Conservation (phyloP, 345 rosid species). For the Hirschfeldia incana region DNA sequence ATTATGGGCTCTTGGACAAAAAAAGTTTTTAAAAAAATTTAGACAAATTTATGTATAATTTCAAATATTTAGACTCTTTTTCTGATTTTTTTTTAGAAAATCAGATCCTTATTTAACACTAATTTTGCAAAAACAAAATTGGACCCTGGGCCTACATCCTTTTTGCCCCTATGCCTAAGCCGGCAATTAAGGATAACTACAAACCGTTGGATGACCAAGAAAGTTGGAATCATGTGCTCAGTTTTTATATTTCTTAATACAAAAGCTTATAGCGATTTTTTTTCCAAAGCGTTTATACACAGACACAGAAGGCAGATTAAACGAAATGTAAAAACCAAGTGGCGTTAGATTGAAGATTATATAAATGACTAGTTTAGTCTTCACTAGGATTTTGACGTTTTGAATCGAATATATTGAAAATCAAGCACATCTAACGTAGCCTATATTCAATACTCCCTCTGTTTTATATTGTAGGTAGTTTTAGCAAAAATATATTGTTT, state of each 20-base stretch:
- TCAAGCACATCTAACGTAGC: neutral
- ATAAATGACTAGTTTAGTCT: neutral
- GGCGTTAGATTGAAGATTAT: constrained; percentile 15
- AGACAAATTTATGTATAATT: too few relatives aligned
- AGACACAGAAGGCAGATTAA: neutral
- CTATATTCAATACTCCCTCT: neutral
- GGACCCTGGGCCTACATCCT: too few relatives aligned
- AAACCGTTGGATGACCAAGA: constrained; percentile 32
- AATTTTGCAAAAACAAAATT: too few relatives aligned
- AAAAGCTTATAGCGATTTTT: neutral
- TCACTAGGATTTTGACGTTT: neutral
- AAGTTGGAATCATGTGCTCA: constrained; percentile 36
- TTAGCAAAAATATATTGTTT: too few relatives aligned
- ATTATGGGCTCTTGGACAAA: too few relatives aligned
- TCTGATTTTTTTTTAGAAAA: too few relatives aligned
- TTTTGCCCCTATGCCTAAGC: too few relatives aligned
- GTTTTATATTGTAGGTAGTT: too few relatives aligned
- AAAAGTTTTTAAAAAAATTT: too few relatives aligned
- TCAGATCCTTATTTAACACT: too few relatives aligned
- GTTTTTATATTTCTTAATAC: neutral
- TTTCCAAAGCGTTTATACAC: too few relatives aligned
- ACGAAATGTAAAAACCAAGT: neutral
- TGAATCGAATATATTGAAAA: neutral
- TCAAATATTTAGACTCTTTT: too few relatives aligned
- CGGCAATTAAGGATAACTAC: neutral